A percentile compares a stretch with the other conserved stretches of the same genome.
Evolutionary conservation across 176 grass and related monocot genomes (phyloP).

Genomic region (Musa acuminata): DNA sequence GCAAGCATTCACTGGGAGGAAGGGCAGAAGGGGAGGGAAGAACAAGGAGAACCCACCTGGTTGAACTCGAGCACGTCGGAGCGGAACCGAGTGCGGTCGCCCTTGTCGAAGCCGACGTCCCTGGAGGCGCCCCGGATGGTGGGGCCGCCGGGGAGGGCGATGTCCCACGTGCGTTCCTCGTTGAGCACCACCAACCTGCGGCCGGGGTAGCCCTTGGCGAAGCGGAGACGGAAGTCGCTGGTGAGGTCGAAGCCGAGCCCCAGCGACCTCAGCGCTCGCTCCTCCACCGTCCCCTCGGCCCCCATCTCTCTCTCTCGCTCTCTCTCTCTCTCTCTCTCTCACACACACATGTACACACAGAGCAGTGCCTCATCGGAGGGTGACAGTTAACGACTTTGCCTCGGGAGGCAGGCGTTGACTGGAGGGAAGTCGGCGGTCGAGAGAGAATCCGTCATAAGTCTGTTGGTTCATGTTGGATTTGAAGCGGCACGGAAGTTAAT

Average conservation of each 20-base stretch:
- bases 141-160: constrained; percentile 57
- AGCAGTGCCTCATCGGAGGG: too few relatives aligned
- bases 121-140: constrained; percentile 42
- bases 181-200: constrained; percentile 62
- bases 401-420: too few relatives aligned
- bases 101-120: constrained; percentile 88
- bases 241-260: constrained; percentile 82
- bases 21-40: too few relatives aligned
- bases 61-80: constrained; percentile 97
- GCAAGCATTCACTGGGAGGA: too few relatives aligned
- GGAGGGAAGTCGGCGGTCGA: too few relatives aligned
- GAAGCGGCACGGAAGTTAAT: too few relatives aligned
- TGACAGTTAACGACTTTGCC: too few relatives aligned
- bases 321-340: too few relatives aligned
- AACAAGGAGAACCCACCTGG: constrained; percentile 31
- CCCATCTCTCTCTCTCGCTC: neutral
- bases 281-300: constrained; percentile 23
- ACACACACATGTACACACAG: too few relatives aligned
- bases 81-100: constrained; percentile 76
- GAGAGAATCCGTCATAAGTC: too few relatives aligned
- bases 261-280: constrained; percentile 46
- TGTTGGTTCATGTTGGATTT: too few relatives aligned
- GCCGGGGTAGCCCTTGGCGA: constrained; percentile 45
- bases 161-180: constrained; percentile 45
- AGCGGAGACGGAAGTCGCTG: constrained; percentile 74